These are phyloP conservation scores for Pseudocercospora fijiensis DNA, from an alignment of 2,329 filamentous ascomycete genomes.

Conservation along the genomic window DNA sequence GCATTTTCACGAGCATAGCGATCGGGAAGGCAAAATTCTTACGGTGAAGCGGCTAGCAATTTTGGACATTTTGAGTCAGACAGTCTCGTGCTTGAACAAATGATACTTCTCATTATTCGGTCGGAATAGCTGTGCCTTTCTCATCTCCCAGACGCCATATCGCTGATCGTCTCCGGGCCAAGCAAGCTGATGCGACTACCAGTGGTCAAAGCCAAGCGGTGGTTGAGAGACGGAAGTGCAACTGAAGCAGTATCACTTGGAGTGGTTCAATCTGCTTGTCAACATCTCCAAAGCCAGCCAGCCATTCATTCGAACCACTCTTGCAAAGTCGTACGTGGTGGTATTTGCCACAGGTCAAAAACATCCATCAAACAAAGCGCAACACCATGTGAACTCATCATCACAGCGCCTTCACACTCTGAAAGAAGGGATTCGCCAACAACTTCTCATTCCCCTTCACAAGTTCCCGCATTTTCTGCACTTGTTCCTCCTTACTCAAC, in stretches of 20 bases:
- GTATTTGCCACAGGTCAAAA: not conserved
- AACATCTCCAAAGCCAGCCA: not conserved
- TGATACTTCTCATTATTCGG: not conserved
- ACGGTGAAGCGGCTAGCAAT: not conserved
- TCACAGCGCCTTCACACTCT: conserved; percentile 52
- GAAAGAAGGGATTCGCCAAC: conserved; percentile 66
- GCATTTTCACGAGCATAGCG: not conserved
- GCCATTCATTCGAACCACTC: not conserved
- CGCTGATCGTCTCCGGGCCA: not conserved
- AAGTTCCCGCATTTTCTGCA: conserved; percentile 73
- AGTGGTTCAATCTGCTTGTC: not conserved
- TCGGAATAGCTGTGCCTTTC: not conserved
- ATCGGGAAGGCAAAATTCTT: not conserved
- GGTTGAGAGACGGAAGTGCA: not conserved
- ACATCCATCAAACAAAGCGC: not conserved
- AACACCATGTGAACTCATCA: not conserved
- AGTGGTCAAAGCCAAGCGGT: not conserved
- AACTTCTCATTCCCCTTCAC: conserved; percentile 70
- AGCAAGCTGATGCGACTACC: not conserved
- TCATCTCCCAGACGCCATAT: not conserved
- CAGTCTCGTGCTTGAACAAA: not conserved
- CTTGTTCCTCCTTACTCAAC: conserved; percentile 68
- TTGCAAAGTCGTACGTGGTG: not conserved
- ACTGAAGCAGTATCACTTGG: not conserved
- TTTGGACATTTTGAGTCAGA: not conserved